Evolutionary conservation across 805 yeast species (phyloP).

Genomic region (Spathaspora gorwiae): DNA sequence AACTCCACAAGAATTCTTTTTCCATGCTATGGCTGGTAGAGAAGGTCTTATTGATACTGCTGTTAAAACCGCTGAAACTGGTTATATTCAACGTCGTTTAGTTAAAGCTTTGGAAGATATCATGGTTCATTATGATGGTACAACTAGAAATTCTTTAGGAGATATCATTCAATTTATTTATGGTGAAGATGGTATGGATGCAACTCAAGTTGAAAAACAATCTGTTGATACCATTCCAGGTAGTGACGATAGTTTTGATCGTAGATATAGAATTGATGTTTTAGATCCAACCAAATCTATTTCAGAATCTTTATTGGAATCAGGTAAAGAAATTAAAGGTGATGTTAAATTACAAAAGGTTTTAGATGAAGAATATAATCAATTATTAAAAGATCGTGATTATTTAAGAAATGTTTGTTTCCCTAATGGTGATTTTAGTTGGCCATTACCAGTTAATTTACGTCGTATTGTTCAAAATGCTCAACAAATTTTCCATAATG

Average conservation of each 20-base stretch:
- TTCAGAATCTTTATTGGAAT: slow-evolving; percentile 72
- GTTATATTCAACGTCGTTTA: slow-evolving; percentile 96
- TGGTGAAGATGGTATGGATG: slow-evolving; percentile 99
- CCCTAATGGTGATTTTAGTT: slow-evolving; percentile 87
- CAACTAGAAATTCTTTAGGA: slow-evolving; percentile 96
- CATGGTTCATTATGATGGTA: slow-evolving; percentile 97
- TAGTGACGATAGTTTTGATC: slow-evolving; percentile 75
- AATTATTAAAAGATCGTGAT: slow-evolving; percentile 69
- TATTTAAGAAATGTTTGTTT: slow-evolving; percentile 77
- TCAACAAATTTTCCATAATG: slow-evolving; percentile 93
- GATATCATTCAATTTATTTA: slow-evolving; percentile 93
- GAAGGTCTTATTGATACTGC: slow-evolving; percentile 99
- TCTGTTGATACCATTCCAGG: slow-evolving; percentile 94
- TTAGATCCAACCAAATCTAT: slow-evolving; percentile 61
- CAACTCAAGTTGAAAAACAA: slow-evolving; percentile 95
- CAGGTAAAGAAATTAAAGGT: slow-evolving; percentile 87
- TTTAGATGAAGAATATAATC: slow-evolving; percentile 81
- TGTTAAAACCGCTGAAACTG: slow-evolving; percentile 98
- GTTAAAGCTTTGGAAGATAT: slow-evolving; percentile 96
- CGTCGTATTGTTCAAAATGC: slow-evolving; percentile 96
- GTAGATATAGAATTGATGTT: slow-evolving; percentile 80
- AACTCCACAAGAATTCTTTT: slow-evolving; percentile 97
- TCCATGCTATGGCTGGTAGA: slow-evolving; percentile 99
- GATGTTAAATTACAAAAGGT: slow-evolving; percentile 76
- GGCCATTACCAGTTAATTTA: slow-evolving; percentile 97